Evolutionary conservation across 2,329 filamentous ascomycete genomes (phyloP), one percentile per base, ranked within the genome.

Genomic region (Fusarium concolor): DNA sequence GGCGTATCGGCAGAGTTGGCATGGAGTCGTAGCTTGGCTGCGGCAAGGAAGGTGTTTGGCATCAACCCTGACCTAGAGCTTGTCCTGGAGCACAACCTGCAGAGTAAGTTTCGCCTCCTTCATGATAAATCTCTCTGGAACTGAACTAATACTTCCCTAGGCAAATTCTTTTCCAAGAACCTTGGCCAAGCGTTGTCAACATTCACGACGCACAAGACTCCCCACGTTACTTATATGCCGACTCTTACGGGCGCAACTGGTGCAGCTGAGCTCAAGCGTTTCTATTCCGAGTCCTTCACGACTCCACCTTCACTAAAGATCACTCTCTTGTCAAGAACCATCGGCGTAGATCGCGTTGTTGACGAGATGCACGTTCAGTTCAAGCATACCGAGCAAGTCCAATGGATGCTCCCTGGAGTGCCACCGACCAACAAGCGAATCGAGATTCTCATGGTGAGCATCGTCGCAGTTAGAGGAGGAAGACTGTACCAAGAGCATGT

Each of bases 201-300:
- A 1, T 83, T 79, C 64, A 81, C 81, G 0, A 88, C 89, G 76
- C 86, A 90, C 43, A 83, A 86, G 52, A 83, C 87, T 52, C 90
- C 90, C 0, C 90, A 91, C 65, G 89, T 91, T 14, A 91, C 91
- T 45, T 86, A 91, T 75, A 81, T 92, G 24, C 89, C 90, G 0
- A 92, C 89, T 0, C 68, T 88, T 31, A 87, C 85, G 0, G 90
- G 90, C 10, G 90, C 88, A 2, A 84, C 90, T 20, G 90, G 89
- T 0, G 80, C 86, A 33, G 80, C 82, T 5, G 81, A 83, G 10
- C 80, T 92, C 2, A 84, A 86, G 31, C 79, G 83, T 5, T 92
- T 92, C 78, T 92, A 92, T 76, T 81, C 82, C 0, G 76, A 90
- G 58, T 87, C 89, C 67, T 92, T 92, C 78, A 81, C 79, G 37